A percentile compares a stretch with the other conserved stretches of the same genome.
These are phyloP conservation scores for Xylaria digitata DNA, from an alignment of 2,329 filamentous ascomycete species.

Conservation along the genomic window DNA sequence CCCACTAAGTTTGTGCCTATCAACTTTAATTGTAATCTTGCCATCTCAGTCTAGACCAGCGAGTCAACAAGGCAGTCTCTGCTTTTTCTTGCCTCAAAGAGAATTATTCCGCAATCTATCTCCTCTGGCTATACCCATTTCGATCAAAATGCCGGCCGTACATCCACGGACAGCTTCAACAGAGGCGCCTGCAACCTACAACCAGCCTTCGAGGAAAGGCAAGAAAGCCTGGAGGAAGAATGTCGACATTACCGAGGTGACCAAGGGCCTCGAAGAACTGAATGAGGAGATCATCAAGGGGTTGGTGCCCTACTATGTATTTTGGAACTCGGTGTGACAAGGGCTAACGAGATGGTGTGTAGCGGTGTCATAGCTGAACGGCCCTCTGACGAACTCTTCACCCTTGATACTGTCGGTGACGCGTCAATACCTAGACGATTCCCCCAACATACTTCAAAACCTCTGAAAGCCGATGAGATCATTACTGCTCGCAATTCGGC, in stretches of 20 bases:
- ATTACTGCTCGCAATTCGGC: constrained; percentile 80
- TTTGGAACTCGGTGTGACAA: background rate
- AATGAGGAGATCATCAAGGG: constrained; percentile 93
- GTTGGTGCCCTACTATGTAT: constrained; percentile 58
- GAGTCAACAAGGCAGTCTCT: background rate
- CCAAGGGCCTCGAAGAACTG: constrained; percentile 82
- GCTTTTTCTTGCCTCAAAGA: background rate
- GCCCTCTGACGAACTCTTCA: constrained; percentile 84
- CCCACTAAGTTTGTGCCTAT: constrained; percentile 15
- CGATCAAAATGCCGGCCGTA: constrained; percentile 64
- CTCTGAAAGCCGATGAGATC: constrained; percentile 91
- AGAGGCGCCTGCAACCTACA: constrained; percentile 80
- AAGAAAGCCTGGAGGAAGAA: constrained; percentile 99
- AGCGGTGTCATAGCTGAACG: constrained; percentile 90
- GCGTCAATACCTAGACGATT: constrained; percentile 71
- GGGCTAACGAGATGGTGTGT: constrained; percentile 33
- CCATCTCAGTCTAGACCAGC: background rate
- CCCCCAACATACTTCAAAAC: constrained; percentile 76
- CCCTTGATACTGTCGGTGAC: constrained; percentile 81
- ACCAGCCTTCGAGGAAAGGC: constrained; percentile 92
- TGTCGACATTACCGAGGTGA: constrained; percentile 89
- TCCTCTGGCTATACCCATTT: background rate
- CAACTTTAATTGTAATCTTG: constrained; percentile 3
- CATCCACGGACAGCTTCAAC: constrained; percentile 60
- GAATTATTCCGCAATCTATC: background rate